phyloP scores from a whole-genome alignment of 345 rosid genomes.

The Balakata baccata region DNA sequence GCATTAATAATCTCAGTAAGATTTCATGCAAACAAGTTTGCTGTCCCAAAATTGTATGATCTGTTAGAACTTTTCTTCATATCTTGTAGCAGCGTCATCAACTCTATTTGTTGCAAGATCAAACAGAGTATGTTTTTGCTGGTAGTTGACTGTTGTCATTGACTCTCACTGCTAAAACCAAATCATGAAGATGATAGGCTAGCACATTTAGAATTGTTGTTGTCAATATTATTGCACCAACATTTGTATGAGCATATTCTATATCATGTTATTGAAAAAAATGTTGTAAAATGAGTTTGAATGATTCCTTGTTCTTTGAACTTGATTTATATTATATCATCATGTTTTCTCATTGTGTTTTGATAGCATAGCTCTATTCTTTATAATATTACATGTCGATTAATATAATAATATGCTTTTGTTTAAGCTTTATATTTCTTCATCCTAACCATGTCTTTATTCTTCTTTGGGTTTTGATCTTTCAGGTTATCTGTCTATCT shows the following conservation, averaged over 20 bases:
- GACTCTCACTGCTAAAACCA: background rate
- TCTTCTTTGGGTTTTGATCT: constrained; percentile 18
- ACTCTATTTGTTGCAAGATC: background rate
- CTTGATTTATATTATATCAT: background rate
- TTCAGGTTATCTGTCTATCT: constrained; percentile 63
- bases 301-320: background rate
- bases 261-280: background rate
- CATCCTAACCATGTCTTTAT: constrained; percentile 4
- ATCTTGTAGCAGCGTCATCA: background rate
- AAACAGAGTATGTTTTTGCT: background rate
- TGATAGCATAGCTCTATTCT: background rate
- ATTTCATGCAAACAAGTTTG: background rate
- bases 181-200: background rate
- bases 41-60: background rate
- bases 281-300: background rate
- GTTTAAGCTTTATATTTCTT: background rate
- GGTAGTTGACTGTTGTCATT: background rate
- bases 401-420: background rate
- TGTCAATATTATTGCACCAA: background rate
- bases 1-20: background rate
- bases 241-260: background rate
- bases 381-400: background rate
- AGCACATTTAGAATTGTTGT: background rate
- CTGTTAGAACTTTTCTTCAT: background rate
- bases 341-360: background rate